Percentiles rank a stretch among this genome's conserved stretches.
phyloP scores from a whole-genome alignment of 371 early-diverging fungal genomes.

The Rhizopus stolonifer region DNA sequence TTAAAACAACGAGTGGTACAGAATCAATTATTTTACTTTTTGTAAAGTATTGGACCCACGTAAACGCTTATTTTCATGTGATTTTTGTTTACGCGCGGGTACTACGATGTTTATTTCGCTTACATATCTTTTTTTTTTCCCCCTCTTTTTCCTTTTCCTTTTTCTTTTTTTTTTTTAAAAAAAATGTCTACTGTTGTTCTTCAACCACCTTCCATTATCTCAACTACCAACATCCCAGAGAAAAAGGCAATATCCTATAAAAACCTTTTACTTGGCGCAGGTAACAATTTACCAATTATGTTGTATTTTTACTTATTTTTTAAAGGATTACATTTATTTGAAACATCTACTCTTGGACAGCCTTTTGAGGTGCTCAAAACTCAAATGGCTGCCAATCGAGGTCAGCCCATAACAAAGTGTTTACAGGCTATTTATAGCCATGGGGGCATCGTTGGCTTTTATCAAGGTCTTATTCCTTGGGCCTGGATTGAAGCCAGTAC shows the following conservation, averaged over 20 bases:
- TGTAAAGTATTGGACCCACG: too few species aligned
- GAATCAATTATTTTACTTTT: not conserved
- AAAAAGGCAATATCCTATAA: conserved; percentile 60
- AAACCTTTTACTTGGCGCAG: conserved; percentile 66
- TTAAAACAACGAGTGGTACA: too few species aligned
- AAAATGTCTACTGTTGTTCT: conserved; percentile 17
- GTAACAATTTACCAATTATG: conserved; percentile 27
- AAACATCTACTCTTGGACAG: conserved; percentile 87
- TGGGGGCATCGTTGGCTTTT: conserved; percentile 82
- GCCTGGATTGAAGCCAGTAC: conserved; percentile 92
- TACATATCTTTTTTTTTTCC: not conserved
- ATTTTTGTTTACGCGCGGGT: too few species aligned
- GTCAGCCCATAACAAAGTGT: conserved; percentile 63
- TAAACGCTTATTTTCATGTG: too few species aligned
- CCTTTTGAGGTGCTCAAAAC: conserved; percentile 92
- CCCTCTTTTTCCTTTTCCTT: not conserved
- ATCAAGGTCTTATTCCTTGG: conserved; percentile 83
- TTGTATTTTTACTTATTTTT: too few species aligned
- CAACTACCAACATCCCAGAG: conserved; percentile 27
- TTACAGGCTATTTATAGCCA: conserved; percentile 70
- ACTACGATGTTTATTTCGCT: not conserved
- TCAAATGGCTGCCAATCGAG: conserved; percentile 85
- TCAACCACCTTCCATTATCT: conserved; percentile 25
- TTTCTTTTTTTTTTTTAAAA: conserved; percentile 7
- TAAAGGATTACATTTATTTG: conserved; percentile 72